Percentiles rank a stretch among this genome's conserved stretches.
Conservation (phyloP, 2,329 filamentous ascomycete genomes). For the Penicillium corylophilum region DNA sequence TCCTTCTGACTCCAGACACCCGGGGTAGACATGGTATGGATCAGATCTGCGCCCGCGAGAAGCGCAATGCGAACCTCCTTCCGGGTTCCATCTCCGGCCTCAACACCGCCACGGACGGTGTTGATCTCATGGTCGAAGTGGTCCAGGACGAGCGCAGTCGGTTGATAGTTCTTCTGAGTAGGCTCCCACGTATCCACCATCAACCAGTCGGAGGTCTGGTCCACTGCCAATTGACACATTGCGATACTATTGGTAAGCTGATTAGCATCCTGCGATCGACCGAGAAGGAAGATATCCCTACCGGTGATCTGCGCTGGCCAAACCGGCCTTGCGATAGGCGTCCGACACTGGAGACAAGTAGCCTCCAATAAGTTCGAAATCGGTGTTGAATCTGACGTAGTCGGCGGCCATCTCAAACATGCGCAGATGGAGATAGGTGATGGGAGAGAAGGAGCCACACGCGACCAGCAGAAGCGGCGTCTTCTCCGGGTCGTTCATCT, state of each 20-base stretch:
- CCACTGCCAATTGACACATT: constrained; percentile 82
- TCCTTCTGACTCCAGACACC: constrained; percentile 82
- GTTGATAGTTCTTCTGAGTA: constrained; percentile 78
- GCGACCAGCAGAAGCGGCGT: constrained; percentile 50
- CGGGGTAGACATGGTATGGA: constrained; percentile 68
- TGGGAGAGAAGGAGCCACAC: constrained; percentile 65
- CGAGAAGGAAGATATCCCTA: constrained; percentile 29
- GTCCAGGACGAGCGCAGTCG: constrained; percentile 84
- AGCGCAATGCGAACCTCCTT: constrained; percentile 74
- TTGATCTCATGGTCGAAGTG: constrained; percentile 93
- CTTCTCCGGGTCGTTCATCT: constrained; percentile 49
- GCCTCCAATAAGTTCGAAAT: constrained; percentile 83
- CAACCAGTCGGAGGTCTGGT: constrained; percentile 71
- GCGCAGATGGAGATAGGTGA: constrained; percentile 60
- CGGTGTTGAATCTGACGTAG: constrained; percentile 68
- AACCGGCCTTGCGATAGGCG: constrained; percentile 75
- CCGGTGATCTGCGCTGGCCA: constrained; percentile 71
- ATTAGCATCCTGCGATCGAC: background rate
- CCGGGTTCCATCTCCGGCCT: constrained; percentile 63
- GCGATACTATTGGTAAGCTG: constrained; percentile 54
- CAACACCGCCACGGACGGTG: constrained; percentile 69
- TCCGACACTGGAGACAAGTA: constrained; percentile 78
- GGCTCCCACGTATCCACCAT: constrained; percentile 91
- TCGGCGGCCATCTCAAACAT: constrained; percentile 89
- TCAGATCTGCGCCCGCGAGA: constrained; percentile 74